Evolutionary conservation across 1,139 yeast species (phyloP), one percentile per base, ranked within the genome.

Genomic region (Chernovozyma sophiae-reginae): DNA sequence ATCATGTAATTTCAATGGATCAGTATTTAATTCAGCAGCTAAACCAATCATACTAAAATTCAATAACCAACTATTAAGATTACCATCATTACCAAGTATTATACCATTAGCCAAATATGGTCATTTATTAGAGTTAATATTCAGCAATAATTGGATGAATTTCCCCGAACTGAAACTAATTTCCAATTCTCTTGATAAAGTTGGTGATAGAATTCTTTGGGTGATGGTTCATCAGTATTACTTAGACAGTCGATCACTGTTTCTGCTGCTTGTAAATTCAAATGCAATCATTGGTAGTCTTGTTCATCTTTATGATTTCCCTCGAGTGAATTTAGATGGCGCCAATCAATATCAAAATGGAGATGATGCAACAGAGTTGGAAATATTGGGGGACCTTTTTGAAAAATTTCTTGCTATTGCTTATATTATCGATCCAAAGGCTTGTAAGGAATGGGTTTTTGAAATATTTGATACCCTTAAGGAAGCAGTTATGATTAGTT

Each of bases 191-290:
- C 31, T 48, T 7, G 52, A 47, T 37, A 38, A 37, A n/a, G 34
- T 45, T 7, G 52, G 52, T 4, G 52, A 48, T 34, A 31, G 44
- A 4, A 31, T 48, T 10, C 35, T 47, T 17, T 42, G 40, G 30
- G 34, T 45, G 19, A 33, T 40, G 17, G 35, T 42, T 7, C 33
- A 33, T 7, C 48, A 46, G 25, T 47, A 39, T 32, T 37, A 38
- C 22, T 30, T 33, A n/a, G 15, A 43, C n/a, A 36, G 39, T 16
- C 36, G 40, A 19, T 20, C 31, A 18, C 41, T 38, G 32, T 39
- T 41, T 26, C 37, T 40, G 28, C 29, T 35, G 20, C 41, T 48
- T 17, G n/a, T 44, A 11, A 47, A 40, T 31, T 38, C 46, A 6
- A 48, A 48, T 30, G 33, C 36, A 13, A 22, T 48, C 10, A 40